Conservation (phyloP, 202 grass and related monocot genomes). For the Setaria italica region DNA sequence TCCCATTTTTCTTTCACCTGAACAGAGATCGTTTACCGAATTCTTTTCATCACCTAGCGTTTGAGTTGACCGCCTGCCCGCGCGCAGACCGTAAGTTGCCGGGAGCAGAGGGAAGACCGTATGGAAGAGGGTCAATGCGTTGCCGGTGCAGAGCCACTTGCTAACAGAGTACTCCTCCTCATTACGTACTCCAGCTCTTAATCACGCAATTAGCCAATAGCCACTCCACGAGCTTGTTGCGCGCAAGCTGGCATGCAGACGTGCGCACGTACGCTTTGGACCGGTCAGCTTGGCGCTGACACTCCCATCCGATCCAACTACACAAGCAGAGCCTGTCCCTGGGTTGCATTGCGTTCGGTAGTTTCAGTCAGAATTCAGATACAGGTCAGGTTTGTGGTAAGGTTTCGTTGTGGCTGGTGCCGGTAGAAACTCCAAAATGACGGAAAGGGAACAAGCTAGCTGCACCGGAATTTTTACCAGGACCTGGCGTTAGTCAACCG, state of each 20-base stretch:
- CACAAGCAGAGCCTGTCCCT: neutral
- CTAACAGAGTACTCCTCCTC: neutral
- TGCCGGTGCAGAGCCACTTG: slow-evolving; percentile 8
- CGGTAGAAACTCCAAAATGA: neutral
- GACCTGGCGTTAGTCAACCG: slow-evolving; percentile 2
- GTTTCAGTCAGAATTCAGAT: neutral
- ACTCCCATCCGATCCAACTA: too few species aligned
- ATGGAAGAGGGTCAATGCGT: slow-evolving; percentile 8
- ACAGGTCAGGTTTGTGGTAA: neutral
- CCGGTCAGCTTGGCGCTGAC: neutral
- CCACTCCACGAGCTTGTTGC: neutral
- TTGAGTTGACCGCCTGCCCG: too few species aligned
- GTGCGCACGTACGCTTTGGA: neutral
- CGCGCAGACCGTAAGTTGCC: neutral
- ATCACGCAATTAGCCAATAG: neutral
- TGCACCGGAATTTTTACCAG: neutral
- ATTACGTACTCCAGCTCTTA: neutral
- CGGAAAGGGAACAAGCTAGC: neutral
- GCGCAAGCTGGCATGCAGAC: neutral
- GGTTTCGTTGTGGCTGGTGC: neutral
- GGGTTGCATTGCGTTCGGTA: slow-evolving; percentile 8
- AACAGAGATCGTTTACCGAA: too few species aligned
- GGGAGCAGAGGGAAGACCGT: neutral
- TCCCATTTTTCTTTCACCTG: too few species aligned
- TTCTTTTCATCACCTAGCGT: too few species aligned